Conservation (phyloP, 1,139 yeast genomes). For the Geotrichum candidum region DNA sequence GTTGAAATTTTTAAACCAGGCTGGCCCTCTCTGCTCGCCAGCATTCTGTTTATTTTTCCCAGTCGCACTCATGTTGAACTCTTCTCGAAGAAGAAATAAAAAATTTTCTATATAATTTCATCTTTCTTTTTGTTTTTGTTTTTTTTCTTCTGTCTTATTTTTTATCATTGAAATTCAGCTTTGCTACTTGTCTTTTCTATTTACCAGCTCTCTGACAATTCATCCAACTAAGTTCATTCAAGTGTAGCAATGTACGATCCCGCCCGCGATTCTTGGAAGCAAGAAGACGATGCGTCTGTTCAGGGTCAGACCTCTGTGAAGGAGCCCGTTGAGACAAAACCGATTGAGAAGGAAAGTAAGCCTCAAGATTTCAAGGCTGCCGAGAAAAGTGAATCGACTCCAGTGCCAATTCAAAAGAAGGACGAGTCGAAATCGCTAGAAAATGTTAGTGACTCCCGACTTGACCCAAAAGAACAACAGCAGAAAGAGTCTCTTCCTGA, state of each 20-base stretch:
- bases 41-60: neutral
- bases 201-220: neutral
- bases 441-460: neutral
- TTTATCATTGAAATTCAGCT: neutral
- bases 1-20: neutral
- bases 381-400: neutral
- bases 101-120: neutral
- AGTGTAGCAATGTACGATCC: slow-evolving; percentile 31
- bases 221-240: neutral
- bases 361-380: neutral
- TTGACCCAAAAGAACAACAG: neutral
- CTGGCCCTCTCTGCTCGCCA: neutral
- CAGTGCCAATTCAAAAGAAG: neutral
- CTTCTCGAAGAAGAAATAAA: neutral
- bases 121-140: neutral
- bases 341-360: neutral
- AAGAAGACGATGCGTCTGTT: slow-evolving; percentile 19
- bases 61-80: neutral
- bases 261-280: slow-evolving; percentile 32
- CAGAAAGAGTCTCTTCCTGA: neutral
- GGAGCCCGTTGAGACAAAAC: neutral
- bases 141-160: neutral
- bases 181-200: neutral
- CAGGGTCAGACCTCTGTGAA: slow-evolving; percentile 1
- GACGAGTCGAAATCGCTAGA: neutral